A percentile compares a stretch with the other conserved stretches of the same genome.
Evolutionary conservation across 371 early-diverging fungal species (phyloP).

Genomic region (Apophysomyces elegans): DNA sequence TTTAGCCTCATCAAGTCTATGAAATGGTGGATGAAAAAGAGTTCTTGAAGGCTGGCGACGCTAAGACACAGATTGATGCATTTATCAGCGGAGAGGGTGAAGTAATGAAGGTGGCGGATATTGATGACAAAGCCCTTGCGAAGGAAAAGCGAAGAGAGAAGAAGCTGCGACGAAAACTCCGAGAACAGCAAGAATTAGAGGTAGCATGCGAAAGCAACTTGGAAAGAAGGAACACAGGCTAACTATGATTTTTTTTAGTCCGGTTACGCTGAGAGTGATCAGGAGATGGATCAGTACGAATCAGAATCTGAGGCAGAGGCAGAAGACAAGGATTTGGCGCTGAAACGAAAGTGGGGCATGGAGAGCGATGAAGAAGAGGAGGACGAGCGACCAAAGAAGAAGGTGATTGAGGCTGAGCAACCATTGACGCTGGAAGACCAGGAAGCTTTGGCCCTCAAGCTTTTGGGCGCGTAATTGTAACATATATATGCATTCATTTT

Average conservation of each 20-base stretch:
- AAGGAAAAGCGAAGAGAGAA: constrained; percentile 78
- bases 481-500: background rate
- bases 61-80: constrained; percentile 62
- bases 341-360: constrained; percentile 48
- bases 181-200: constrained; percentile 57
- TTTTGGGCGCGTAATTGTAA: constrained; percentile 35
- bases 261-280: constrained; percentile 24
- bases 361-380: constrained; percentile 44
- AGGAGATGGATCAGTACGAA: constrained; percentile 35
- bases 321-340: constrained; percentile 16
- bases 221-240: background rate
- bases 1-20: constrained; percentile 70
- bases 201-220: background rate
- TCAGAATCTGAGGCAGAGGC: constrained; percentile 21
- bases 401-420: constrained; percentile 63
- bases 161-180: constrained; percentile 67
- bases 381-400: constrained; percentile 49
- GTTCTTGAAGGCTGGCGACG: constrained; percentile 78
- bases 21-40: constrained; percentile 79
- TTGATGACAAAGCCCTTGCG: constrained; percentile 69
- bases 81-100: constrained; percentile 68
- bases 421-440: constrained; percentile 70
- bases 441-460: constrained; percentile 64
- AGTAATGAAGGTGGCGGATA: constrained; percentile 75
- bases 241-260: constrained; percentile 17